Base-by-base conservation (phyloP, 805 yeast genomes). In the Debaryomyces hansenii region DNA sequence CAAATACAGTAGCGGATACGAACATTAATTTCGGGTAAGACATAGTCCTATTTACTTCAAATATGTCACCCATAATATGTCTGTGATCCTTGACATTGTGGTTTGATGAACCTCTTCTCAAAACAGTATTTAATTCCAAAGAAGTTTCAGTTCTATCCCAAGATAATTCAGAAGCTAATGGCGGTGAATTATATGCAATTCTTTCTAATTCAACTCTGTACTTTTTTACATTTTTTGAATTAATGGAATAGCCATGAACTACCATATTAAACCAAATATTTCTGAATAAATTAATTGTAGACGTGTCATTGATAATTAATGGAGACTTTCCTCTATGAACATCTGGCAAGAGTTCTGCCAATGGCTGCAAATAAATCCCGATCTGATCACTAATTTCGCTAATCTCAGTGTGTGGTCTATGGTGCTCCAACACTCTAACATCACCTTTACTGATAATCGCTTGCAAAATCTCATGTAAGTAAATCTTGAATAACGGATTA, bases 201-300 rank as follows among this genome's bases (percentile, higher is more conserved):
- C 83, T 71, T 55, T 78, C 73, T 36, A 92, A 72, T 21, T 80
- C 79, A 0, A 54, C 54, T 37, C 66, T 62, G 57, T 79, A 76
- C n/a, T 67, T 66, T 45, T 68, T 66, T 12, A 81, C 77, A 58
- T 83, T 70, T 11, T 72, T 70, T 0, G 94, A 83, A 32, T 74
- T 74, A 45, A 73, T 72, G n/a, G 82, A 78, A 61, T 84, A 90
- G 0, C 99, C 99, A 64, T 94, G 96, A 21, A 91, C 87, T 4
- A 85, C 92, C 76, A 94, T 74, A 59, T 92, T 94, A 64, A 89
- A 90, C 99, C 99, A 94, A 37, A 90, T 82, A 64, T 94, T 87
- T 59, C 95, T 79, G 72, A 92, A 89, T 48, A 84, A 70, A 39
- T 78, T 75, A 40, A 82, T 69, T 1, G 82, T 69, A 1, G 69